phyloP scores from a whole-genome alignment of 768 basidiomycete genomes.

The Lactarius trivialis region DNA sequence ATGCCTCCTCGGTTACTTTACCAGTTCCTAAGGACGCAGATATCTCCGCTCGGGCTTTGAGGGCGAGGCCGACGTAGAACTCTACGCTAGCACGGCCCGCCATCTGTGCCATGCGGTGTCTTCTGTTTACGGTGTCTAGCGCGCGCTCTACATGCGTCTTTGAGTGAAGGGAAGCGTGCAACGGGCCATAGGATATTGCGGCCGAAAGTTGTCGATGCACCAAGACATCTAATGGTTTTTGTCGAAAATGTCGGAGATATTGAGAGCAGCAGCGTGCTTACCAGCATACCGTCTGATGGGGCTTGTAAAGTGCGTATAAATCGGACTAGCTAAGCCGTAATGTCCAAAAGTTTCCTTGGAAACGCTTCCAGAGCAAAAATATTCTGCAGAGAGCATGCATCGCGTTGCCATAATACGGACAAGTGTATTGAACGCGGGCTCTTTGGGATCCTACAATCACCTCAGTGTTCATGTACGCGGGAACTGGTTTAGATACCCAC shows the following conservation, averaged over 20 bases:
- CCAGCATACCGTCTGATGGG: constrained; percentile 96
- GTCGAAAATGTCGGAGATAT: background rate
- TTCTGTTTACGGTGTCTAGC: constrained; percentile 78
- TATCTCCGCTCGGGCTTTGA: constrained; percentile 59
- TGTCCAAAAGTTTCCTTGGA: constrained; percentile 89
- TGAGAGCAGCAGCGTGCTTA: constrained; percentile 29
- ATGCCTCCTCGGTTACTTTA: constrained; percentile 72
- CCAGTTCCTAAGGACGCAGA: constrained; percentile 25
- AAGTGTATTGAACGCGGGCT: constrained; percentile 93
- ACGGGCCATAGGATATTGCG: constrained; percentile 73
- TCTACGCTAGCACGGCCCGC: constrained; percentile 94
- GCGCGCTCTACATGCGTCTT: constrained; percentile 83
- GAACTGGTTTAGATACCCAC: constrained; percentile 39
- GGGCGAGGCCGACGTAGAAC: constrained; percentile 91
- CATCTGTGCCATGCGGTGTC: constrained; percentile 97
- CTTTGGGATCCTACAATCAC: constrained; percentile 55
- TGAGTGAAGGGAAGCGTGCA: constrained; percentile 85
- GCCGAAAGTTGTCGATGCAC: constrained; percentile 91
- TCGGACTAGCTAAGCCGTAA: constrained; percentile 94
- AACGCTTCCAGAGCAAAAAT: constrained; percentile 95
- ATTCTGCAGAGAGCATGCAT: constrained; percentile 98
- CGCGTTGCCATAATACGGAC: constrained; percentile 99
- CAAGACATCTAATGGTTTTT: constrained; percentile 62
- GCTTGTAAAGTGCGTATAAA: constrained; percentile 98
- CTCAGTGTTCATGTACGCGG: background rate